Conservation (phyloP, 2,329 filamentous ascomycete species). For the Aspergillus caelatus region DNA sequence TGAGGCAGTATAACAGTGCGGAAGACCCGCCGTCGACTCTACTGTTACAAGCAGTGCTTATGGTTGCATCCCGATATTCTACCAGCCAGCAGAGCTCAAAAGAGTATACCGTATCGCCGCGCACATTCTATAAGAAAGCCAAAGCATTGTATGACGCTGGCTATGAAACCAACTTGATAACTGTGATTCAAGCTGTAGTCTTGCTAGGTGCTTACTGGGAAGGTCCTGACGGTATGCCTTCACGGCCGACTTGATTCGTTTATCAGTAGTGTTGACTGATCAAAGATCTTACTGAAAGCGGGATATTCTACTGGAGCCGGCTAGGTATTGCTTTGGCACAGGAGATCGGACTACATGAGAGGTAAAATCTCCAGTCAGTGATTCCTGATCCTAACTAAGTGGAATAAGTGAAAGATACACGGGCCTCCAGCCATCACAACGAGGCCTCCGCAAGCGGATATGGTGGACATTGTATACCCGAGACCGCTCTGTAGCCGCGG, state of each 20-base stretch:
- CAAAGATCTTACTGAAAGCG: constrained; percentile 19
- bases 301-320: constrained; percentile 21
- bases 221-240: constrained; percentile 18
- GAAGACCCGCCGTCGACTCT: constrained; percentile 12
- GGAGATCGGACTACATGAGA: constrained; percentile 11
- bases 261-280: constrained; percentile 1
- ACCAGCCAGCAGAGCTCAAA: not conserved
- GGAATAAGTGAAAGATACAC: constrained; percentile 14
- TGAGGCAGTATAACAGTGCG: constrained; percentile 11
- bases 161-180: constrained; percentile 10
- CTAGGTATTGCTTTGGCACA: constrained; percentile 19
- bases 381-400: not conserved
- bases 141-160: constrained; percentile 20
- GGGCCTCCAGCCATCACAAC: constrained; percentile 4
- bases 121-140: constrained; percentile 16
- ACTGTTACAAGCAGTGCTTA: constrained; percentile 17
- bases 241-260: not conserved
- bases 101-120: constrained; percentile 3
- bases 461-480: constrained; percentile 22
- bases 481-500: constrained; percentile 19
- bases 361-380: constrained; percentile 1
- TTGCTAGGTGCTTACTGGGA: constrained; percentile 18
- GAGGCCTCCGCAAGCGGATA: constrained; percentile 15
- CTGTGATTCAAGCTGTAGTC: constrained; percentile 13
- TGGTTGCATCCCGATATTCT: constrained; percentile 15